Conservation (phyloP, 2,329 filamentous ascomycete genomes). For the Ilyonectria sp. region DNA sequence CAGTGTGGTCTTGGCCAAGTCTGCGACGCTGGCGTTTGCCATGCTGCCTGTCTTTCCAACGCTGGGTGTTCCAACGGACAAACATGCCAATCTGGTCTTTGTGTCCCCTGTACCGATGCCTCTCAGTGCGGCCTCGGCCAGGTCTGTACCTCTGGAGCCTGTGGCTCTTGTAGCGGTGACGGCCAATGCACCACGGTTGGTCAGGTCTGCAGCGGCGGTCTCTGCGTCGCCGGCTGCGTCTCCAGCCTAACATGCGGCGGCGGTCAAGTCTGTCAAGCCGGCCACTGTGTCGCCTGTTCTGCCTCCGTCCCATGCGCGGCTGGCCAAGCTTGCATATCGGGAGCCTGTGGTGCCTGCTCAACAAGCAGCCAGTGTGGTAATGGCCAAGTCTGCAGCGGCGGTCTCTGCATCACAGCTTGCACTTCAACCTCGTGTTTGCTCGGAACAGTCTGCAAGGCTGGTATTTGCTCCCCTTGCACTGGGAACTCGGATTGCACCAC, state of each 20-base stretch:
- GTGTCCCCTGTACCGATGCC: constrained; percentile 13
- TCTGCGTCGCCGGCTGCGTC: constrained; percentile 17
- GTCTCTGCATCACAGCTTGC: constrained; percentile 26
- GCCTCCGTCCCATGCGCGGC: constrained; percentile 10
- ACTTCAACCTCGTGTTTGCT: constrained; percentile 16
- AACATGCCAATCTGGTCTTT: constrained; percentile 3
- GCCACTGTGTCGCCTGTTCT: constrained; percentile 24
- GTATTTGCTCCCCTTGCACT: constrained; percentile 24
- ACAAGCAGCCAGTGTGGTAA: constrained; percentile 15
- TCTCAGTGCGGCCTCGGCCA: constrained; percentile 28
- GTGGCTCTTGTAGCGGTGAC: constrained; percentile 15
- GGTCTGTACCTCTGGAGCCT: constrained; percentile 26
- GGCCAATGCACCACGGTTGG: constrained; percentile 18
- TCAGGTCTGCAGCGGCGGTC: constrained; percentile 20
- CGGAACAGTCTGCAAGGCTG: constrained; percentile 24
- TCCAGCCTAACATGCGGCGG: constrained; percentile 17
- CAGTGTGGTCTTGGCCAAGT: constrained; percentile 29
- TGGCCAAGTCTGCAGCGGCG: constrained; percentile 25
- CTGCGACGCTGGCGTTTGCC: constrained; percentile 22
- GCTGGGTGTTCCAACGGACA: background rate
- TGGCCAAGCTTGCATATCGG: constrained; percentile 27
- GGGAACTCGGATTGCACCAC: constrained; percentile 22
- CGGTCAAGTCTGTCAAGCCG: constrained; percentile 25
- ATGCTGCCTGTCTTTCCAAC: background rate
- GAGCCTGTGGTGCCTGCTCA: constrained; percentile 20